A percentile compares a stretch with the other conserved stretches of the same genome.
Conservation (phyloP, 306 rosid genomes). For the Cicer chorassanicum region DNA sequence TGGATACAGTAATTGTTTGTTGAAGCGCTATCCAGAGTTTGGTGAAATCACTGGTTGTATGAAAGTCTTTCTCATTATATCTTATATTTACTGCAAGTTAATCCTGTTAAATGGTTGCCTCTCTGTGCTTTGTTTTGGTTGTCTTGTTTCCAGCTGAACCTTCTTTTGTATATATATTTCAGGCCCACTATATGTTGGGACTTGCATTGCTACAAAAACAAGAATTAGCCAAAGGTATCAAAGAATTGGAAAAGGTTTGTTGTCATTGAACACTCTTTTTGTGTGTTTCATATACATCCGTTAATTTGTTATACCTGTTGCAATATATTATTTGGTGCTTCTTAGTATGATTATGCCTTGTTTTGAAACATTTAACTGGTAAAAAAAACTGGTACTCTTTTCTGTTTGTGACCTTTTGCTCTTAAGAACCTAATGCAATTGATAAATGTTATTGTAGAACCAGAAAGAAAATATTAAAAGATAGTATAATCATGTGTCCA, state of each 20-base stretch:
- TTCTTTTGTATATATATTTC: conserved; percentile 43
- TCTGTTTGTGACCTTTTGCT: conserved; percentile 18
- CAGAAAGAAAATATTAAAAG: background rate
- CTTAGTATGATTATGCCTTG: conserved; percentile 1
- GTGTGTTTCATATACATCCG: conserved; percentile 35
- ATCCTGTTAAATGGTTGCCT: background rate
- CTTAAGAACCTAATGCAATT: conserved; percentile 15
- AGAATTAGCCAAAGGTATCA: conserved; percentile 71
- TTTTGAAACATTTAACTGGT: conserved; percentile 3
- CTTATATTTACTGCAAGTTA: conserved; percentile 38
- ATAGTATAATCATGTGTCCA: background rate
- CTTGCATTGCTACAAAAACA: conserved; percentile 69
- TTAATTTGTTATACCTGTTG: conserved; percentile 8
- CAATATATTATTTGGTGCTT: conserved; percentile 24
- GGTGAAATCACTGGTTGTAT: conserved; percentile 8
- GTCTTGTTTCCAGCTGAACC: conserved; percentile 27
- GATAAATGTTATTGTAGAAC: background rate
- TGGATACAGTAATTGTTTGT: conserved; percentile 22
- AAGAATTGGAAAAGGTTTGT: conserved; percentile 78
- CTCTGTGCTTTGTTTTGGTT: conserved; percentile 28
- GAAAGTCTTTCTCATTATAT: conserved; percentile 14
- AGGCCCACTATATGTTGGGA: conserved; percentile 96
- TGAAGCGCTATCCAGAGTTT: background rate
- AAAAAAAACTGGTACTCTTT: background rate
- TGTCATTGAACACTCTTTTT: conserved; percentile 32